Conservation (phyloP, 2,329 filamentous ascomycete species). For the Chaetomium sp. region DNA sequence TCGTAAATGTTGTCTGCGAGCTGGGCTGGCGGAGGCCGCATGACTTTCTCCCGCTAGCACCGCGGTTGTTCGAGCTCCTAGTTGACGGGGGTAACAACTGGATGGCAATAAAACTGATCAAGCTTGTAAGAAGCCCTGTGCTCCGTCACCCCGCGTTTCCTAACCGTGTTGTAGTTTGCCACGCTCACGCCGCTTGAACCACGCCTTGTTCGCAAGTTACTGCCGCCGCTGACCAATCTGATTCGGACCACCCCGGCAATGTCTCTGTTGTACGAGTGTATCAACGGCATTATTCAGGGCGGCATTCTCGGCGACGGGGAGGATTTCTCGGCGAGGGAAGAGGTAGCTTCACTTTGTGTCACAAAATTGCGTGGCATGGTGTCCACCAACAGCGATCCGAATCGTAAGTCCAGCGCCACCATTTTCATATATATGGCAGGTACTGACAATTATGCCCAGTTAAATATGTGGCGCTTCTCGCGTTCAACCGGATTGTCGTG, state of each 20-base stretch:
- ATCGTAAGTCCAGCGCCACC: conserved; percentile 61
- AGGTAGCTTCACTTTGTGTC: conserved; percentile 89
- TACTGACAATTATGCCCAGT: conserved; percentile 54
- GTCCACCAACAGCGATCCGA: conserved; percentile 88
- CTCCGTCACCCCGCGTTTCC: conserved; percentile 17
- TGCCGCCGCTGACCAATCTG: conserved; percentile 87
- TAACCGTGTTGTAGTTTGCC: conserved; percentile 68
- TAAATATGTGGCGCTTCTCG: conserved; percentile 94
- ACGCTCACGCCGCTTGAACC: conserved; percentile 91
- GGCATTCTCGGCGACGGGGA: conserved; percentile 86
- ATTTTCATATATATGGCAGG: neutral
- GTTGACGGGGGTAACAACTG: conserved; percentile 95
- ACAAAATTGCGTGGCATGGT: conserved; percentile 93
- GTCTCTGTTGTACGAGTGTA: conserved; percentile 98
- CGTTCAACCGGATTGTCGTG: conserved; percentile 90
- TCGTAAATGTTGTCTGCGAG: conserved; percentile 96
- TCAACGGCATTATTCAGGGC: conserved; percentile 96
- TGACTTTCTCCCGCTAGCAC: conserved; percentile 90
- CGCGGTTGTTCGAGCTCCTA: conserved; percentile 86
- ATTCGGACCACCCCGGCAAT: conserved; percentile 95
- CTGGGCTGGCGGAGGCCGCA: conserved; percentile 90
- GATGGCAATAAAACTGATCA: conserved; percentile 99
- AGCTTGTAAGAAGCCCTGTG: conserved; percentile 61
- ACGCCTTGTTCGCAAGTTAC: conserved; percentile 83
- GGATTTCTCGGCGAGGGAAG: conserved; percentile 78